Evolutionary conservation across 495 filamentous ascomycete genomes (phyloP), one percentile per base, ranked within the genome.

Genomic region (Monascus purpureus): DNA sequence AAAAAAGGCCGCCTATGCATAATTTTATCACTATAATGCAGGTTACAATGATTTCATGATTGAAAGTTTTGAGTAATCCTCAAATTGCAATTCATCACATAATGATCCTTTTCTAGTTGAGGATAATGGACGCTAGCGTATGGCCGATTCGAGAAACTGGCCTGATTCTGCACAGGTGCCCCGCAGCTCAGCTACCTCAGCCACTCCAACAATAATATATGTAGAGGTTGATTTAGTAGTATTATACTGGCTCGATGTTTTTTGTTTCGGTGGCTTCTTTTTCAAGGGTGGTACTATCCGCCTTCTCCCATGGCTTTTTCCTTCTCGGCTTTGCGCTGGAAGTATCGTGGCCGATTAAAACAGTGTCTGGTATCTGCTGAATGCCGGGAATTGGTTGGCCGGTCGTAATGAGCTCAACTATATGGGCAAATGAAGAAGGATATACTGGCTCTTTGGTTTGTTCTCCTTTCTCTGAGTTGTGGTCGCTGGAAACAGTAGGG

Each of bases 311-410:
- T 2, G 84, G 84, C 50, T 93, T 93, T 45, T 53, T 64, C 47
- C 82, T 65, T 46, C 56, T 70, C 32, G 59, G 43, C 19, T 54
- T 62, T 8, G 52, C 57, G 16, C 51, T 64, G n/a, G 73, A 65
- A 9, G 52, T 48, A 13, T 64, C 72, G 40, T 78, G 68, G 2
- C 75, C 77, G 15, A 70, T 57, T 17, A 90, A 67, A 5, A 95
- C 68, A 0, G 75, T 90, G 39, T 83, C 68, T 9, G 92, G 86
- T 40, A 97, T 90, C 38, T 95, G 67, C 40, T 76, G 75, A 45
- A 97, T 92, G 2, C 90, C 90, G 0, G 85, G 82, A 31, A 97
- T 80, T 3, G 78, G 75, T 49, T 85, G 72, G 26, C 85, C 86
- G 13, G 68, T 78, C 3, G 78, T 80, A 40, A 97, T 83, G 18